Conservation (phyloP, 2,329 filamentous ascomycete species). For the Boeremia lycopersici region DNA sequence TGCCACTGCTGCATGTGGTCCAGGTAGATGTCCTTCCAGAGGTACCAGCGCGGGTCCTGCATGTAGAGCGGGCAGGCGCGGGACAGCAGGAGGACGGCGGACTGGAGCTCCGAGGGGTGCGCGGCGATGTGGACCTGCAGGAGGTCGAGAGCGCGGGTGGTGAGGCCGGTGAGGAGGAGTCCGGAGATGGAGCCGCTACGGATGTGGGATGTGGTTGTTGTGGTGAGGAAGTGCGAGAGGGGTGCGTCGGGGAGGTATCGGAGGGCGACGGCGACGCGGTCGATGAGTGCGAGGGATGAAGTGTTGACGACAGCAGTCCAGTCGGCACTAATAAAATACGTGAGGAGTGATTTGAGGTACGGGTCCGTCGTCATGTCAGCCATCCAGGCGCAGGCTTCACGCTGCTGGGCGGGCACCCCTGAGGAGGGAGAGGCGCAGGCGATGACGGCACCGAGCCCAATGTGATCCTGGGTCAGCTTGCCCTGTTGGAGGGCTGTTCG, state of each 20-base stretch:
- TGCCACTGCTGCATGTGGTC: constrained; percentile 73
- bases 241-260: constrained; percentile 67
- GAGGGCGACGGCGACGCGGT: constrained; percentile 76
- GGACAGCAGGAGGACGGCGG: constrained; percentile 74
- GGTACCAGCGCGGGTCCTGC: constrained; percentile 74
- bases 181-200: constrained; percentile 75
- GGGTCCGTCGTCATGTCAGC: constrained; percentile 72
- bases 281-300: constrained; percentile 72
- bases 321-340: constrained; percentile 75
- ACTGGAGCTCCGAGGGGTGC: constrained; percentile 75
- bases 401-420: constrained; percentile 61
- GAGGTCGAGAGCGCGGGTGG: constrained; percentile 73
- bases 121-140: constrained; percentile 77
- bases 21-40: constrained; percentile 78
- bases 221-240: constrained; percentile 52
- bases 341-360: constrained; percentile 79
- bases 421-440: constrained; percentile 51
- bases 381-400: constrained; percentile 66
- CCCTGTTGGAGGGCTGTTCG: constrained; percentile 71
- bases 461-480: constrained; percentile 60
- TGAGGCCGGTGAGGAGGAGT: constrained; percentile 78
- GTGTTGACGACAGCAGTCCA: constrained; percentile 78
- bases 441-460: constrained; percentile 55
- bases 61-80: constrained; percentile 78
- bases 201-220: constrained; percentile 65